Evolutionary conservation across 371 early-diverging fungal species (phyloP), one percentile per base, ranked within the genome.

Genomic region (Mortierella sp.): DNA sequence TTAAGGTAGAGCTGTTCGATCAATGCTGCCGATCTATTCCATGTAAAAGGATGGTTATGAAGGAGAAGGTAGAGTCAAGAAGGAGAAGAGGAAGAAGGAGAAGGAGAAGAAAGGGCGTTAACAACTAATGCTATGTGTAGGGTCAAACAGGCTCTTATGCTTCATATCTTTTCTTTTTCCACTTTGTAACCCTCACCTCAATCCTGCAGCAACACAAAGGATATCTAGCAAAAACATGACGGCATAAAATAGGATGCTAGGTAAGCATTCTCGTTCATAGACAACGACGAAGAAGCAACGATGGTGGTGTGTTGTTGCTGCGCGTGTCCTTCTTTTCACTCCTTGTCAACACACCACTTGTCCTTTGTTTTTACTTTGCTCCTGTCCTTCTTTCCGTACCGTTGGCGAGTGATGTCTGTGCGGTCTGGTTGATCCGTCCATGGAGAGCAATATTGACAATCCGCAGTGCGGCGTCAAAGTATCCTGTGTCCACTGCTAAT

Each of bases 1-100:
- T n/a, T 70, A 55, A 79, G 28, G 71, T 72, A 77, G n/a, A 83
- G 77, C 47, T 83, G 83, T 28, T 83, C 83, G n/a, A 83, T 65
- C 0, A 83, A 54, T 11, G 77, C 79, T 11, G 83, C 79, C 1
- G 83, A 74, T 68, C 83, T 83, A 70, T 28, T 11, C 4, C 58
- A 26, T 57, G n/a, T n/a, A n/a, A n/a, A n/a, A n/a, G n/a, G n/a
- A n/a, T n/a, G 4, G 26, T 24, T 24, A 57, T 13, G 13, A 26
- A 13, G n/a, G n/a, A 14, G 7, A 14, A 31, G 26, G 28, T n/a
- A n/a, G 11, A 16, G 5, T 28, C 68, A 26, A 68, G 73, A n/a
- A 47, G 55, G 50, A 19, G 44, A 19, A 19, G 50, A 44, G 57
- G 38, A 31, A 48, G 70, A 42, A n/a, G n/a, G n/a, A 34, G 21